These are phyloP conservation scores for Botryosphaeria dothidea DNA, from an alignment of 2,329 filamentous ascomycete species.

Conservation along the genomic window DNA sequence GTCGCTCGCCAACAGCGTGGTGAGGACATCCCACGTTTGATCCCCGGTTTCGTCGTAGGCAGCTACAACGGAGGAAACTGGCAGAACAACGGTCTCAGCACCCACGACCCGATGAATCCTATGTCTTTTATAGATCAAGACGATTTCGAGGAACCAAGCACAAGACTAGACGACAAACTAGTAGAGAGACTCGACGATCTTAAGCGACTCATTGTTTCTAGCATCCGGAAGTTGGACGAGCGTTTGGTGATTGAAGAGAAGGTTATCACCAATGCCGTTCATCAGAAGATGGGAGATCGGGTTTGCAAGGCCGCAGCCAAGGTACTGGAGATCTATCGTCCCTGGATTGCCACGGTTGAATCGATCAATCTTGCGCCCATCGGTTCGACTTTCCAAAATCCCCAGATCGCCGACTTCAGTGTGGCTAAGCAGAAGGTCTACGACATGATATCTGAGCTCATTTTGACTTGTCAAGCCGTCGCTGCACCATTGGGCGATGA, in stretches of 20 bases:
- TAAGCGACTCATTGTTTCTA: slow-evolving; percentile 80
- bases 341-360: slow-evolving; percentile 87
- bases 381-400: slow-evolving; percentile 76
- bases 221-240: slow-evolving; percentile 84
- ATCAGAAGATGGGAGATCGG: slow-evolving; percentile 78
- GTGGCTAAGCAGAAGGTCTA: slow-evolving; percentile 92
- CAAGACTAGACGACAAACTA: slow-evolving; percentile 72
- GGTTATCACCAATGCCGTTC: slow-evolving; percentile 74
- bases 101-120: slow-evolving; percentile 66
- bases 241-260: slow-evolving; percentile 76
- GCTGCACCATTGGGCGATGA: slow-evolving; percentile 89
- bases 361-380: slow-evolving; percentile 85
- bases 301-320: slow-evolving; percentile 77
- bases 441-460: slow-evolving; percentile 86
- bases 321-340: slow-evolving; percentile 84
- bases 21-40: slow-evolving; percentile 87
- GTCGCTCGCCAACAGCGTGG: slow-evolving; percentile 90
- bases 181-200: slow-evolving; percentile 84
- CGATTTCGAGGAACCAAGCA: slow-evolving; percentile 80
- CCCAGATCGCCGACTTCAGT: slow-evolving; percentile 83
- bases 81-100: slow-evolving; percentile 67
- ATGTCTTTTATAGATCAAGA: slow-evolving; percentile 81
- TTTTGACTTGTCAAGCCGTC: slow-evolving; percentile 87
- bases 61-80: slow-evolving; percentile 84
- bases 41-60: slow-evolving; percentile 89